These are phyloP conservation scores for Yamadazyma phyllophila DNA, from an alignment of 805 yeast species.

Conservation along the genomic window DNA sequence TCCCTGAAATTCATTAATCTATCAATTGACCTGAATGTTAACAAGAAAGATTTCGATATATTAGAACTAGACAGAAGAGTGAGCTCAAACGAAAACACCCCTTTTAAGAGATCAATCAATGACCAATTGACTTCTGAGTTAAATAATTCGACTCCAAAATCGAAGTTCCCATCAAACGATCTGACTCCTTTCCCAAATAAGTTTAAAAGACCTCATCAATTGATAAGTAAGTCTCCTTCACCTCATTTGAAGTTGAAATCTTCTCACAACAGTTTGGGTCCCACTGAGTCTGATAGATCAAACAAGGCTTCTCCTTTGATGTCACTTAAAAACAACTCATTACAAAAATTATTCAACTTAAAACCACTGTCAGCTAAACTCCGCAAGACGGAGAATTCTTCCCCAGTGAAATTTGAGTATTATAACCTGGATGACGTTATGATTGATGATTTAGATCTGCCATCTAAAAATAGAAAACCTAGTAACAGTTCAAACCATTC, in stretches of 20 bases:
- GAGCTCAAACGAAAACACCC: constrained; percentile 2
- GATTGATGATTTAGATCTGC: constrained; percentile 27
- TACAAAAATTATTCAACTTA: constrained; percentile 10
- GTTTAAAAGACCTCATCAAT: constrained; percentile 43
- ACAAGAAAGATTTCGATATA: constrained; percentile 6
- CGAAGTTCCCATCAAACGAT: constrained; percentile 3
- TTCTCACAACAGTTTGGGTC: constrained; percentile 2
- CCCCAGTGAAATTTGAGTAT: constrained; percentile 20
- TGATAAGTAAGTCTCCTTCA: constrained; percentile 44
- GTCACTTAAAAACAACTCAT: constrained; percentile 1
- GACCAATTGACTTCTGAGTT: constrained; percentile 1
- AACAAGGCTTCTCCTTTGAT: constrained; percentile 4
- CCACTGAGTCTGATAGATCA: constrained; percentile 1
- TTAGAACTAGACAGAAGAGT: not conserved
- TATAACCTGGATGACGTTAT: constrained; percentile 26
- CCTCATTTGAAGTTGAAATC: constrained; percentile 19
- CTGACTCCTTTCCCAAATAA: constrained; percentile 24
- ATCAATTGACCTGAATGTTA: constrained; percentile 30
- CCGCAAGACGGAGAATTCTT: constrained; percentile 24
- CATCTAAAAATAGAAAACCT: constrained; percentile 28
- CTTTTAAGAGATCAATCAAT: constrained; percentile 1
- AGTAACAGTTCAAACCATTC: constrained; percentile 18
- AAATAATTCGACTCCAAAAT: constrained; percentile 8
- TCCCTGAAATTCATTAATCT: constrained; percentile 42
- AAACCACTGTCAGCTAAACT: constrained; percentile 26